A percentile compares a stretch with the other conserved stretches of the same genome.
Conservation (phyloP, 257 asterid genomes). For the Anisodus tanguticus region DNA sequence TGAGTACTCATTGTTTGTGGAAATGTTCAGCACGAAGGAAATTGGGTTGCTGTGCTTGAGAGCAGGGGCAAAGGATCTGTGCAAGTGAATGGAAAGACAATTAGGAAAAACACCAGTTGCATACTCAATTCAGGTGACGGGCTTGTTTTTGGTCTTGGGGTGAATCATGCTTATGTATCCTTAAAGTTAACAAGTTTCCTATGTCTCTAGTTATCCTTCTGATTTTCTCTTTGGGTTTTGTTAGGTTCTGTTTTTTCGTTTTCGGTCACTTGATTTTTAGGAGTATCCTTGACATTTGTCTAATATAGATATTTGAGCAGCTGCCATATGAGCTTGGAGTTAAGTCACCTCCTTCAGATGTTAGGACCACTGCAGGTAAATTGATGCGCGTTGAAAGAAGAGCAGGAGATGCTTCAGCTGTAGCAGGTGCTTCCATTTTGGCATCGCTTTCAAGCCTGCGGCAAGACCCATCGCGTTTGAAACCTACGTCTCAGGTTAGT, state of each 20-base stretch:
- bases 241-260: constrained; percentile 24
- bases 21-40: constrained; percentile 66
- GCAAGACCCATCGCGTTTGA: constrained; percentile 61
- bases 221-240: constrained; percentile 1
- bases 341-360: constrained; percentile 74
- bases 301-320: constrained; percentile 72
- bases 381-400: constrained; percentile 61
- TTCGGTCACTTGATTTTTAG: constrained; percentile 5
- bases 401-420: constrained; percentile 88
- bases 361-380: constrained; percentile 62
- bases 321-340: constrained; percentile 59
- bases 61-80: constrained; percentile 77
- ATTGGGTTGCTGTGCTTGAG: constrained; percentile 73
- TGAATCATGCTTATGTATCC: constrained; percentile 90
- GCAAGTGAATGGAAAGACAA: constrained; percentile 75
- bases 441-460: constrained; percentile 80
- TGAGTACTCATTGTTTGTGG: constrained; percentile 38
- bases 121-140: constrained; percentile 89
- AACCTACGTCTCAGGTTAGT: constrained; percentile 64
- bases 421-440: constrained; percentile 88
- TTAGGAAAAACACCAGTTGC: constrained; percentile 57
- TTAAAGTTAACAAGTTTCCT: constrained; percentile 30
- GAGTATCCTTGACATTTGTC: constrained; percentile 51
- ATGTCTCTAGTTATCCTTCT: constrained; percentile 15
- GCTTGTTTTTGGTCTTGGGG: constrained; percentile 70